Percentiles rank a stretch among this genome's conserved stretches.
phyloP scores from a whole-genome alignment of 2,329 filamentous ascomycete species.

The Fusarium ramigenum region DNA sequence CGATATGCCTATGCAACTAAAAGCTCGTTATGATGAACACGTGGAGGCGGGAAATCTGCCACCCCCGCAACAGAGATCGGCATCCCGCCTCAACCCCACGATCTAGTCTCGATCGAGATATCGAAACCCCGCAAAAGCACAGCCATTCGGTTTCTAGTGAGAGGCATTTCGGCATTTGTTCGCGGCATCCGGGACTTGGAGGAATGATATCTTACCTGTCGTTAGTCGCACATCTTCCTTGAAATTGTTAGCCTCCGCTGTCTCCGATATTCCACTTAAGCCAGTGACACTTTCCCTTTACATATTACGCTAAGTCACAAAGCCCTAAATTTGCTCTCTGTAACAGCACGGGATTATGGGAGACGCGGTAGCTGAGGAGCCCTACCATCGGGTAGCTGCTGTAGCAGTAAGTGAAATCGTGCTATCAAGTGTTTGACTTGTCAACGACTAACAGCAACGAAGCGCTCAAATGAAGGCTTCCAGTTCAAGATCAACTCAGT shows the following conservation, averaged over 20 bases:
- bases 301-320: not conserved
- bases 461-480: constrained; percentile 7
- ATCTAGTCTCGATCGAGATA: not conserved
- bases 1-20: not conserved
- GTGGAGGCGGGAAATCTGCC: constrained; percentile 1
- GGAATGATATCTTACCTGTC: not conserved
- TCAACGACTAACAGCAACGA: not conserved
- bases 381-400: not conserved
- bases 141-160: not conserved
- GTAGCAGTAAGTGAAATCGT: not conserved
- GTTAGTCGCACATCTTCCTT: not conserved
- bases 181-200: not conserved
- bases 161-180: not conserved
- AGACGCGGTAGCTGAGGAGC: not conserved
- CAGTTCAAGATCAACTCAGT: constrained; percentile 4
- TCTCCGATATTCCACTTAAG: not conserved
- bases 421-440: no score
- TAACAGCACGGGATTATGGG: not conserved
- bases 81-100: not conserved
- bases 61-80: not conserved
- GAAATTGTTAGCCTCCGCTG: not conserved
- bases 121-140: not conserved
- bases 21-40: not conserved
- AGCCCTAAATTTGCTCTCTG: not conserved
- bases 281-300: not conserved